Base-by-base conservation (phyloP, 108 stramenopile genomes). In the Cylindrotheca closterium region DNA sequence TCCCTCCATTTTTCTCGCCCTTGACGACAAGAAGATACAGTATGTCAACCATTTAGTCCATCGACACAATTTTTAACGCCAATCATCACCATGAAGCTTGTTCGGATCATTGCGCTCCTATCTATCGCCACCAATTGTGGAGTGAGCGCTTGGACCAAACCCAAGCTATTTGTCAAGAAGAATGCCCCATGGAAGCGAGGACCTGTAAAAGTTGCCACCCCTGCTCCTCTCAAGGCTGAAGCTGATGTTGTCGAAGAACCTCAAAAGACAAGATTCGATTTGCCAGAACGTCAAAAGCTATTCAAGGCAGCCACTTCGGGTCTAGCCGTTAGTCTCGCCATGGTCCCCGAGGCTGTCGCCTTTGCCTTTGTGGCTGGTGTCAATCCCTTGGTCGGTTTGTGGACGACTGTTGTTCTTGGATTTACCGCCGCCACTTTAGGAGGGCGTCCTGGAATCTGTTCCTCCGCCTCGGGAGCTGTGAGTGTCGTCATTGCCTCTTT, bases 391-490 rank as follows among this genome's bases (percentile, higher is more conserved):
- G 84, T 94, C 0, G 94, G 93, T 18, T 74, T 95, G 1, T 92
- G 89, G 82, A 90, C 93, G 5, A 88, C 93, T 2, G 93, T 91
- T 51, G 74, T 88, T 17, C 67, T 95, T 30, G 91, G 93, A 37
- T 87, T 97, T 55, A 58, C 89, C 19, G 91, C 90, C 12, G 79
- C 92, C 33, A 37, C 78, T 34, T 85, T 94, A 55, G 94, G 94
- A 26, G 86, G 89, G 34, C 81, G 92, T 25, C 81, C 93, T 26
- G 96, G 94, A 26, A 93, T 97, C 59, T 79, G 86, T 32, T 87
- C 85, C 42, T 82, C 85, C 54, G 92, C 93, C 47, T 82, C 82
- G 7, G 94, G 96, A 24, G 91, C 91, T 21, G 88, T 87, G 69
- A 78, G 86, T 17, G 88, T 95, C 47, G 88, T 97, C 2, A 75